A percentile compares a stretch with the other conserved stretches of the same genome.
Evolutionary conservation across 1,284 basidiomycete genomes (phyloP).

Genomic region (Leccinum colubrinum): DNA sequence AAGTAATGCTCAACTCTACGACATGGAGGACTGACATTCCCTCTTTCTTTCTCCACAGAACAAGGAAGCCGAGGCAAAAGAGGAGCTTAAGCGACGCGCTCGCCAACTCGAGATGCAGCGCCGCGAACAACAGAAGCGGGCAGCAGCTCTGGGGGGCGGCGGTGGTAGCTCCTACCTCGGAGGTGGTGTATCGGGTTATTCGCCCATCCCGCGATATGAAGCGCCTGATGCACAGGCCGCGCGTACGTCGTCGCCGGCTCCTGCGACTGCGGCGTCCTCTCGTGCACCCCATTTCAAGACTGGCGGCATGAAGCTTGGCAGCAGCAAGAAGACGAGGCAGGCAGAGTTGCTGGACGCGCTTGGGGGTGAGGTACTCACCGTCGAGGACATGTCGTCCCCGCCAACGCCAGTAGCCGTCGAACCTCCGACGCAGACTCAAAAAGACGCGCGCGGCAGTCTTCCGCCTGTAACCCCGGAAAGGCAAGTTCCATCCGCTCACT

Average conservation of each 20-base stretch:
- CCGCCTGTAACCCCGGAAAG: slow-evolving; percentile 77
- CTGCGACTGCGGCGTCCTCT: slow-evolving; percentile 11
- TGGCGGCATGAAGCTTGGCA: slow-evolving; percentile 92
- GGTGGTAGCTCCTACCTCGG: slow-evolving; percentile 56
- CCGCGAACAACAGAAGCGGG: no score
- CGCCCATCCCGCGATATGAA: slow-evolving; percentile 71
- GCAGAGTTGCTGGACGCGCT: slow-evolving; percentile 86
- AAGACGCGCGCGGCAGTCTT: slow-evolving; percentile 55
- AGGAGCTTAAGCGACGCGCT: no score
- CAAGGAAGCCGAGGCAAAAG: no score
- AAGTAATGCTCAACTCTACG: no score
- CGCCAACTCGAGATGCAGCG: no score
- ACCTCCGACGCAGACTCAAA: slow-evolving; percentile 44
- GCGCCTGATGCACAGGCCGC: slow-evolving; percentile 44
- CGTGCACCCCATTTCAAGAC: slow-evolving; percentile 88
- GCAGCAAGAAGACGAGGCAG: slow-evolving; percentile 87
- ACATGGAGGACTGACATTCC: no score
- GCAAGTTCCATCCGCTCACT: slow-evolving; percentile 38
- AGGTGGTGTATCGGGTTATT: slow-evolving; percentile 65
- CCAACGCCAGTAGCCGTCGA: slow-evolving; percentile 48
- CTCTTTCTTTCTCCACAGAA: no score
- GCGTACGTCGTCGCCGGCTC: slow-evolving; percentile 47
- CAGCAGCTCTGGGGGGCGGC: slow-evolving; percentile 11
- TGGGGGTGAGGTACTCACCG: slow-evolving; percentile 67
- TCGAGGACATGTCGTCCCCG: slow-evolving; percentile 34